Conservation (phyloP, 495 filamentous ascomycete species). For the Aspergillus homomorphus region DNA sequence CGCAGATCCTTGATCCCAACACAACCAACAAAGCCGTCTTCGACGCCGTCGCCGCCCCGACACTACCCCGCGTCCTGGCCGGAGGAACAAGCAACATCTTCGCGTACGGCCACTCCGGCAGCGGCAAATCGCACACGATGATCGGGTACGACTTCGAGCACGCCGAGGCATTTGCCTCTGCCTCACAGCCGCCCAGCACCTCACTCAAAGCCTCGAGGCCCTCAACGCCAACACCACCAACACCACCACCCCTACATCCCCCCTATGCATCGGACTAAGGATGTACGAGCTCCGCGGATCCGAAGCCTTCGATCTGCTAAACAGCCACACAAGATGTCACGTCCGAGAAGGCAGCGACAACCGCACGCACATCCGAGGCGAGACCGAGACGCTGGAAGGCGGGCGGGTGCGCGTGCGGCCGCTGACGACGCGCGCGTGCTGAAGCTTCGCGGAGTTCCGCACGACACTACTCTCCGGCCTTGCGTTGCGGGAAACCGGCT, state of each 20-base stretch:
- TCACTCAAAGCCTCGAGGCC: constrained; percentile 5
- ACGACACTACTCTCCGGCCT: constrained; percentile 15
- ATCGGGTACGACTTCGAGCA: constrained; percentile 27
- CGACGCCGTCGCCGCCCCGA: constrained; percentile 10
- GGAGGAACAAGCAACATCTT: constrained; percentile 22
- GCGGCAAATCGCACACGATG: constrained; percentile 28
- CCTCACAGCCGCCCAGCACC: constrained; percentile 20
- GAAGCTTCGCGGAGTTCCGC: constrained; percentile 22
- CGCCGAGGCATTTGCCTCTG: constrained; percentile 22
- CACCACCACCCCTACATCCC: background rate
- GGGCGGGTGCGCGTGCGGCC: constrained; percentile 26
- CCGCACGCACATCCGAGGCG: constrained; percentile 21
- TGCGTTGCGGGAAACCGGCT: constrained; percentile 17
- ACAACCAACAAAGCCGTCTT: constrained; percentile 13
- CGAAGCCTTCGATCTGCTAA: constrained; percentile 26
- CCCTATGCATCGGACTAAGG: constrained; percentile 23
- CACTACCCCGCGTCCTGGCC: constrained; percentile 6
- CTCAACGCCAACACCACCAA: constrained; percentile 9
- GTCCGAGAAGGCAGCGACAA: constrained; percentile 25
- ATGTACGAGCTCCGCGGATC: constrained; percentile 28
- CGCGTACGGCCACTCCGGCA: constrained; percentile 30
- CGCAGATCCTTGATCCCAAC: constrained; percentile 1
- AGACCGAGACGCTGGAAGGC: constrained; percentile 24
- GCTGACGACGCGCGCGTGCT: constrained; percentile 21
- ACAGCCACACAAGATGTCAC: constrained; percentile 19